Evolutionary conservation across 1,284 basidiomycete genomes (phyloP).

Genomic region (Erythrobasidium hasegawianum): DNA sequence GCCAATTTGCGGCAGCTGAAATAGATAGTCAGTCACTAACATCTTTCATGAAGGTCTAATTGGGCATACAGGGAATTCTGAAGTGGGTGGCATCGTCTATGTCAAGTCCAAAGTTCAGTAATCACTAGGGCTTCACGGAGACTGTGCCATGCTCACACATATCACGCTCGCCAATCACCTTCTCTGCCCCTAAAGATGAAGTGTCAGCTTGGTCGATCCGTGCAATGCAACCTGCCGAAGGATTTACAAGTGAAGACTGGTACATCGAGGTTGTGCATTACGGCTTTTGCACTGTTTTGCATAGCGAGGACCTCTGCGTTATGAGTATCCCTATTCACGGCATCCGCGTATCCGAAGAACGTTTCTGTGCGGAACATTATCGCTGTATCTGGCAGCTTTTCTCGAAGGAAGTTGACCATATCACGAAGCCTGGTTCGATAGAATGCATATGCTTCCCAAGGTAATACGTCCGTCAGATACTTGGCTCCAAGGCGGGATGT

Average conservation of each 20-base stretch:
- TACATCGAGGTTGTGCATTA: neutral
- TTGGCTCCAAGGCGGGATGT: neutral
- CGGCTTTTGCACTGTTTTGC: neutral
- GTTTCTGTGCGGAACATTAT: conserved; percentile 7
- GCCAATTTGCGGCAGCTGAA: neutral
- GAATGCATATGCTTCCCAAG: conserved; percentile 4
- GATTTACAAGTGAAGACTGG: neutral
- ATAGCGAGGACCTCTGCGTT: neutral
- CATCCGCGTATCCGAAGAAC: neutral
- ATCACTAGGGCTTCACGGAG: neutral
- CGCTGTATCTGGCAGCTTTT: neutral
- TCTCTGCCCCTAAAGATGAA: neutral
- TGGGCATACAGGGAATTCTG: neutral
- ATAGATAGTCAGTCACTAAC: no score
- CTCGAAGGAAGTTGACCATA: neutral
- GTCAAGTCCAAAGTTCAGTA: neutral
- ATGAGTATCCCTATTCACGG: no score
- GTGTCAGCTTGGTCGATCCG: conserved; percentile 2
- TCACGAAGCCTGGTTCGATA: conserved; percentile 6
- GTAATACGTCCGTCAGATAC: neutral
- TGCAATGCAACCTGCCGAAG: no score
- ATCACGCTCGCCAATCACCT: neutral
- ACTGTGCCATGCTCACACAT: neutral
- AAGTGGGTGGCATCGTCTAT: no score
- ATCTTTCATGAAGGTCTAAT: no score